Evolutionary conservation across 1,284 basidiomycete species (phyloP), one percentile per base, ranked within the genome.

Genomic region (Agroathelia rolfsii): DNA sequence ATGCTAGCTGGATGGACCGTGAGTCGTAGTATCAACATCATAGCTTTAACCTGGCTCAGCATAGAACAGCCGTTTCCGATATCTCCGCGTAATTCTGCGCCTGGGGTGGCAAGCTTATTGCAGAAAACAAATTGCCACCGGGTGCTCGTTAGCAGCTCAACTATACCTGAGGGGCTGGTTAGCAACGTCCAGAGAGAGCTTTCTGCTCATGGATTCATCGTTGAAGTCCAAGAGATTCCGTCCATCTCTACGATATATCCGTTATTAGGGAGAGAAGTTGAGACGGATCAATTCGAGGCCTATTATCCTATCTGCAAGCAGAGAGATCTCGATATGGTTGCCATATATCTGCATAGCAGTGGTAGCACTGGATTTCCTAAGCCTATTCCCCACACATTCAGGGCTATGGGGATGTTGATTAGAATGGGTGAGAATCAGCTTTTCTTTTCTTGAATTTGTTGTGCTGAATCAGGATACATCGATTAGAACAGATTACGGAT

Each of bases 21-120:
- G 30, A 35, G 44, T 33, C n/a, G n/a, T n/a, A n/a, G n/a, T n/a
- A n/a, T n/a, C n/a, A n/a, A n/a, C n/a, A n/a, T n/a, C n/a, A n/a
- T n/a, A n/a, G n/a, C n/a, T n/a, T n/a, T n/a, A n/a, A n/a, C n/a
- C n/a, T n/a, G n/a, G n/a, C n/a, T n/a, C n/a, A n/a, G n/a, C n/a
- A n/a, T n/a, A n/a, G n/a, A n/a, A n/a, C 15, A 52, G 52, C 47
- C 50, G 0, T 51, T 55, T 30, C 51, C 47, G 1, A 57, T 63
- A 30, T 61, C 62, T 0, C 55, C 51, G 3, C 52, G 59, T 2
- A 61, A 60, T 31, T 53, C 60, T 1, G 30, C 53, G 0, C 45
- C 52, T 3, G 57, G 58, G 0, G 40, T 61, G 3, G 36, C 39
- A 2, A 46, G 57, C 31, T 43, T 63, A 35, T 39, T 62, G 30